Base-by-base conservation (phyloP, 2,329 filamentous ascomycete species). In the Furcasterigmium furcatum region DNA sequence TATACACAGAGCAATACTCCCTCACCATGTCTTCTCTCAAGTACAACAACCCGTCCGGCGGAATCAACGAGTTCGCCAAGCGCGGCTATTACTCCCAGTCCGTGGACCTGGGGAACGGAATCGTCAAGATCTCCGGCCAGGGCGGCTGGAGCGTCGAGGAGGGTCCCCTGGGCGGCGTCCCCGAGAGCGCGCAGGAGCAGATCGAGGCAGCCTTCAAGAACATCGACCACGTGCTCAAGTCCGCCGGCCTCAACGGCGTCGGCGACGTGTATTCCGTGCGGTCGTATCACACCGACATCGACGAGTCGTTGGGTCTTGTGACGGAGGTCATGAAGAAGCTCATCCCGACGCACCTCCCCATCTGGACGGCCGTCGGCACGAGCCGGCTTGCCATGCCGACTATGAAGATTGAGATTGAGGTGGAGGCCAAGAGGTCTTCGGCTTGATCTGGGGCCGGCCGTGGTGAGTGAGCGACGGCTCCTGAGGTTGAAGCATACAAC, bases 241-340 rank as follows among this genome's bases (percentile, higher is more conserved):
- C 53, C 1, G 51, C 46, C 2, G 58, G 56, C 5, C 47, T 60
- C 1, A 47, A 51, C 1, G 56, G 56, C 0, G 58, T 57, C 58
- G 56, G 59, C 8, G 58, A 60, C n/a, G 56, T 60, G 2, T 58
- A 56, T 20, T 52, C 50, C 13, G n/a, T 59, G 8, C 49, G 56
- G 4, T 50, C 54, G 3, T 60, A 58, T 13, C 54, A 58, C 14
- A 46, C 47, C 24, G 51, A 59, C 4, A 55, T 59, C 2, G 46
- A 48, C 2, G 36, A 46, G 5, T 55, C 52, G 2, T 46, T 40
- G 20, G 32, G 40, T 18, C 29, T 32, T 7, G 29, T 36, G 3
- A 30, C 9, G 6, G 36, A 44, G 22, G 36, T 21, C 5, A 21
- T 47, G 8, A 36, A 25, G 21, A 8, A 29, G 36, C 41, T 36